Conservation (phyloP, 345 rosid species). For the Raphanus sativus region DNA sequence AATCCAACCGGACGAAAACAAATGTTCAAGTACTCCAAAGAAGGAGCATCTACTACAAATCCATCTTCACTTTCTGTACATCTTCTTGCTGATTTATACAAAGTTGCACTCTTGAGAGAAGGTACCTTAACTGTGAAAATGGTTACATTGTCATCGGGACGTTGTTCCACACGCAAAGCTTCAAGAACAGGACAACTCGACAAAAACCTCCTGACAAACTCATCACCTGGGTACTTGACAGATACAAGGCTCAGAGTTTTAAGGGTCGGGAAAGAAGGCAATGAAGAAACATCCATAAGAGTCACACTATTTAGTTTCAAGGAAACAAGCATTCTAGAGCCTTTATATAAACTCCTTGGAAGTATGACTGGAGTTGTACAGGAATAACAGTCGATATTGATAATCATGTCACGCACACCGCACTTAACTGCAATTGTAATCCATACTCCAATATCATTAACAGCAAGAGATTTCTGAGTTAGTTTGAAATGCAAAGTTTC, state of each 20-base stretch:
- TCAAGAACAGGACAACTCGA: conserved; percentile 10
- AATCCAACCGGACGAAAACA: background rate
- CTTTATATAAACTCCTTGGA: background rate
- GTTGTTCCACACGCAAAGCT: background rate
- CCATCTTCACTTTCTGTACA: background rate
- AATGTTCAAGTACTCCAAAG: background rate
- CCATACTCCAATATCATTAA: background rate
- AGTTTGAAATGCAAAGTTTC: conserved; percentile 7
- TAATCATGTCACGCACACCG: background rate
- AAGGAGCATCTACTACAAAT: background rate
- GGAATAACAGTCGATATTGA: background rate
- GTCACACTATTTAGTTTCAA: background rate
- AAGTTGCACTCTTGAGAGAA: background rate
- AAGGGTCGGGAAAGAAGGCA: background rate
- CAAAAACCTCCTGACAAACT: background rate
- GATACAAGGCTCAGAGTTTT: background rate
- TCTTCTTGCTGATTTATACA: background rate
- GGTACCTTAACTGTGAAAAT: background rate
- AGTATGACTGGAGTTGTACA: background rate
- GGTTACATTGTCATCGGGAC: background rate
- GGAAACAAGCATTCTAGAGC: background rate
- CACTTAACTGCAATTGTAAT: background rate
- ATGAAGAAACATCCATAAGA: background rate
- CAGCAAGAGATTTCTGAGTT: background rate
- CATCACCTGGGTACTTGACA: background rate